Conservation (phyloP, 495 filamentous ascomycete species). For the Daldinia caldariorum region DNA sequence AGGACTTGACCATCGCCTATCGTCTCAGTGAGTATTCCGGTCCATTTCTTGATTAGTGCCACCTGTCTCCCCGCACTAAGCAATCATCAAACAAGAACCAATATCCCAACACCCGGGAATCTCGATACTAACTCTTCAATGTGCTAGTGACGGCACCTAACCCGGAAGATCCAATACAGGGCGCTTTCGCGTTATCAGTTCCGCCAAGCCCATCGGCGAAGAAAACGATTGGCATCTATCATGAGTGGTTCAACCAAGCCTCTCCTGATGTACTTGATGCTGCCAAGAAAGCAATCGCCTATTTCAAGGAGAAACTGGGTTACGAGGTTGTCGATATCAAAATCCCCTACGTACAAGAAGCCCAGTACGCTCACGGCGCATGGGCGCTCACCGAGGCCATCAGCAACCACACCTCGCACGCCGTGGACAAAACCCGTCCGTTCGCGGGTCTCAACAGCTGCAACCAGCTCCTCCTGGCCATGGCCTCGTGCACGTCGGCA, state of each 20-base stretch:
- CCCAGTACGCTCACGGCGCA: constrained; percentile 78
- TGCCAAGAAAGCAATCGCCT: constrained; percentile 68
- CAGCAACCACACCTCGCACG: constrained; percentile 48
- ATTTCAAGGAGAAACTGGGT: constrained; percentile 65
- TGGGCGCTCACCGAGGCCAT: constrained; percentile 80
- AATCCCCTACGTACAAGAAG: constrained; percentile 78
- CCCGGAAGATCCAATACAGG: constrained; percentile 56
- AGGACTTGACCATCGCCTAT: constrained; percentile 86
- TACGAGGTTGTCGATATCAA: constrained; percentile 78
- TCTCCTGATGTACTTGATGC: constrained; percentile 68
- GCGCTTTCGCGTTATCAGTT: constrained; percentile 51
- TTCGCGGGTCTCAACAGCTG: constrained; percentile 66
- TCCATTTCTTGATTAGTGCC: background rate
- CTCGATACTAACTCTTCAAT: constrained; percentile 3
- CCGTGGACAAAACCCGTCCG: constrained; percentile 30
- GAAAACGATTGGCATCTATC: constrained; percentile 74
- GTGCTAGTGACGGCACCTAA: constrained; percentile 72
- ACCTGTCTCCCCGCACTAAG: background rate
- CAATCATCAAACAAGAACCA: background rate
- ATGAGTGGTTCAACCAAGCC: constrained; percentile 77
- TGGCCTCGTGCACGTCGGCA: constrained; percentile 70
- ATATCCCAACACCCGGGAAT: background rate
- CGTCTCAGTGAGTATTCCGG: constrained; percentile 55
- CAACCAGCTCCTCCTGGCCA: constrained; percentile 76
- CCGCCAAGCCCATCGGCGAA: constrained; percentile 55